These are phyloP conservation scores for Lecanicillium sp. DNA, from an alignment of 2,329 filamentous ascomycete species.

Conservation along the genomic window DNA sequence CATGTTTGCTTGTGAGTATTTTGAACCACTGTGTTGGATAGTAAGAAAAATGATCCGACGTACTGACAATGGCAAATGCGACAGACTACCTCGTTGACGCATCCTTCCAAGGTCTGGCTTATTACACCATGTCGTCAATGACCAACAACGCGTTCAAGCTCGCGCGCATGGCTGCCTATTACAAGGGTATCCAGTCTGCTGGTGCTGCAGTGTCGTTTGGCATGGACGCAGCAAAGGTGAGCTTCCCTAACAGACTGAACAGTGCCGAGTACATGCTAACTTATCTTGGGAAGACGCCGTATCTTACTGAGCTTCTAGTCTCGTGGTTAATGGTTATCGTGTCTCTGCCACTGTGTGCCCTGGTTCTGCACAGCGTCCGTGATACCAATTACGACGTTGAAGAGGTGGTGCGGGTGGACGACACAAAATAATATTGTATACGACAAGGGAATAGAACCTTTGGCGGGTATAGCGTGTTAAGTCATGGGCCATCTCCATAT, in stretches of 20 bases:
- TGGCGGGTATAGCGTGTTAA: no score
- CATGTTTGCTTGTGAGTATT: slow-evolving; percentile 15
- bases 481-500: no score
- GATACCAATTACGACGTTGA: slow-evolving; percentile 18
- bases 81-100: slow-evolving; percentile 19
- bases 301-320: slow-evolving; percentile 15
- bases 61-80: no score
- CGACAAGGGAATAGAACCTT: no score
- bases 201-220: slow-evolving; percentile 50
- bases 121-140: slow-evolving; percentile 68
- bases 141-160: slow-evolving; percentile 67
- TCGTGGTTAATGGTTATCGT: slow-evolving; percentile 17
- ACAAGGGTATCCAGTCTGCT: slow-evolving; percentile 74
- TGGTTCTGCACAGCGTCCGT: slow-evolving; percentile 14
- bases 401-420: slow-evolving; percentile 12
- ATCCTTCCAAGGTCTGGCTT: slow-evolving; percentile 44
- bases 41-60: no score
- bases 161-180: slow-evolving; percentile 70
- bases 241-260: no score
- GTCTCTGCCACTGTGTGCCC: slow-evolving; percentile 14
- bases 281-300: slow-evolving; percentile 13
- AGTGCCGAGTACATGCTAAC: neutral
- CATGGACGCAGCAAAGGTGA: slow-evolving; percentile 24
- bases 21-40: no score
- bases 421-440: slow-evolving; percentile 1